phyloP scores from a whole-genome alignment of 805 yeast genomes.

The Yamadazyma tumulicola region DNA sequence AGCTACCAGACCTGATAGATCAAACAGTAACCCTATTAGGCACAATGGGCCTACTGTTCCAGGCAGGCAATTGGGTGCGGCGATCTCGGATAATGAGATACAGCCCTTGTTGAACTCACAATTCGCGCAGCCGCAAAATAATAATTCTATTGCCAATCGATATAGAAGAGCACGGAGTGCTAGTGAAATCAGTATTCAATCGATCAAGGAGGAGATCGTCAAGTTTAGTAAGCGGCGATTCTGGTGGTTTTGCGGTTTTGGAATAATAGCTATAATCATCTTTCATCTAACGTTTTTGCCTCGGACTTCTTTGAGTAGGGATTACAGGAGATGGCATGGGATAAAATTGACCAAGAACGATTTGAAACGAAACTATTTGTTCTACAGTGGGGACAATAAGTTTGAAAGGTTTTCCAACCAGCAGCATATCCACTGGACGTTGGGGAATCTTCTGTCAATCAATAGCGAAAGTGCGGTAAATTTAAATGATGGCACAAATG shows the following conservation, averaged over 20 bases:
- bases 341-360: conserved; percentile 64
- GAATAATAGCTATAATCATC: conserved; percentile 48
- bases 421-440: conserved; percentile 24
- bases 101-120: conserved; percentile 3
- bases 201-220: conserved; percentile 12
- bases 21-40: not conserved
- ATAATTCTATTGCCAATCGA: not conserved
- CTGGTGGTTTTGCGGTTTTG: conserved; percentile 45
- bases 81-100: not conserved
- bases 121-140: not conserved
- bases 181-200: conserved; percentile 6
- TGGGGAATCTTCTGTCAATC: conserved; percentile 24
- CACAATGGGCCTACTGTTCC: not conserved
- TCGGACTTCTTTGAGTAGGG: conserved; percentile 77
- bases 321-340: conserved; percentile 71
- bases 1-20: not conserved
- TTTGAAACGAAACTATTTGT: conserved; percentile 58
- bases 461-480: conserved; percentile 19
- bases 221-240: conserved; percentile 34
- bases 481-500: conserved; percentile 23
- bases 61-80: not conserved
- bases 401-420: conserved; percentile 17
- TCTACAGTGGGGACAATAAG: conserved; percentile 23
- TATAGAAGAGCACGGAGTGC: conserved; percentile 7
- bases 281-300: conserved; percentile 76